Base-by-base conservation (phyloP, 345 rosid species). In the Turritis glabra region DNA sequence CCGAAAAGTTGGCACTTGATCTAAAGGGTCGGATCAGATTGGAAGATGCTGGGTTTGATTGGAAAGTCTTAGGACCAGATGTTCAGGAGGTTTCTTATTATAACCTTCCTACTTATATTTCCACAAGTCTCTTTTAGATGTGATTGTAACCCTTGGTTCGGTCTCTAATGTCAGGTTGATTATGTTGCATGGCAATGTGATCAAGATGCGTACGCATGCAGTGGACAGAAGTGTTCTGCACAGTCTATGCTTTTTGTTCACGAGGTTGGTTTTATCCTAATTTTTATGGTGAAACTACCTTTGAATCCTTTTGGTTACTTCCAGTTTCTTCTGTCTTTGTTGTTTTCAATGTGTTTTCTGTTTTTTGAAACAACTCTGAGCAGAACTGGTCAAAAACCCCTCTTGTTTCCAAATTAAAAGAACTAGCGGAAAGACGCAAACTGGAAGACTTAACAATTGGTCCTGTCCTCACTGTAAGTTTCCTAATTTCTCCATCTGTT, bases 11-110 rank as follows among this genome's bases (percentile, higher is more conserved):
- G 82, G 99, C 98, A 67, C 82, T 80, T 72, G 99, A 95, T 73
- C 85, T 95, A 43, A 90, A 88, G 65, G 99, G 98, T 48, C 85
- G 91, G 14, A 73, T 95, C 75, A 95, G 90, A 81, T 71, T 95
- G 74, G 99, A 95, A 90, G 99, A 95, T 79, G 99, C 99, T 14
- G 98, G 99, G 68, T 95, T 92, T 83, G 98, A 95, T 83, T 95
- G 99, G 99, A 95, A 95, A 87, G 77, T 95, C 54, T 81, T 95
- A 59, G 98, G 99, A 55, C 99, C 99, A 70, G 98, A 95, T 86
- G 99, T 89, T 68, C 80, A 88, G 13, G 99, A 95, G 98, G 99
- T 92, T 69, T 65, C 63, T 77, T 27, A 10, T 2, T 12, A 17
- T 26, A 8, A 21, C 21, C 47, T 17, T 59, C 46, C 58, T 48